Conservation (phyloP, 345 rosid species). For the Kandelia obovata region DNA sequence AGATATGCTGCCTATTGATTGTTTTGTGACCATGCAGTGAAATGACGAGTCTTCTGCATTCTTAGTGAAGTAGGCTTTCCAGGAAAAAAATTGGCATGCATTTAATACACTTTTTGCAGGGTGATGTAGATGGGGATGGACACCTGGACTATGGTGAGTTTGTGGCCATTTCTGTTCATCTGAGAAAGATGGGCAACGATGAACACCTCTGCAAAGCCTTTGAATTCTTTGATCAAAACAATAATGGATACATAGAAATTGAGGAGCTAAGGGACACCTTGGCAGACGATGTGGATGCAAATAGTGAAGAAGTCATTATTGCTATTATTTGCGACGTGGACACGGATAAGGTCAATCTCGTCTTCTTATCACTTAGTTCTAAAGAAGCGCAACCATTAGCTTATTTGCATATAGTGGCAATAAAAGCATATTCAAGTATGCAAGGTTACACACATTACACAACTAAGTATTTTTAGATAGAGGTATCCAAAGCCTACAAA, state of each 20-base stretch:
- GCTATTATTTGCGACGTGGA: slow-evolving; percentile 31
- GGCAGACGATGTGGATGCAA: slow-evolving; percentile 25
- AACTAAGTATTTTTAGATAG: too few species aligned
- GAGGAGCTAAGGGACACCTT: slow-evolving; percentile 28
- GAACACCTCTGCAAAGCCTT: slow-evolving; percentile 34
- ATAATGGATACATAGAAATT: slow-evolving; percentile 29
- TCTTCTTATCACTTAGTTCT: not conserved
- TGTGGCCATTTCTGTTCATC: slow-evolving; percentile 29
- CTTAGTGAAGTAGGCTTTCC: too few species aligned
- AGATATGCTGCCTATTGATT: not conserved
- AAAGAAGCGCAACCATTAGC: not conserved
- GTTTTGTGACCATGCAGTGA: not conserved
- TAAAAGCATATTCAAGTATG: not conserved
- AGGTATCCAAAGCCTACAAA: too few species aligned
- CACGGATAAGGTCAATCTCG: slow-evolving; percentile 26
- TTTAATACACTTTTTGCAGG: slow-evolving; percentile 14
- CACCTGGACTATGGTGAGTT: slow-evolving; percentile 30
- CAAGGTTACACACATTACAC: too few species aligned
- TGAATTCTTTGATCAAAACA: slow-evolving; percentile 26
- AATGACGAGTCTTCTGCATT: too few species aligned
- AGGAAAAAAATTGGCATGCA: not conserved
- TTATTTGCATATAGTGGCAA: not conserved
- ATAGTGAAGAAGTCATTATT: slow-evolving; percentile 23
- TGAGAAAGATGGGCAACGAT: slow-evolving; percentile 31
- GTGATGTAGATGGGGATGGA: slow-evolving; percentile 31